Evolutionary conservation across 2,329 filamentous ascomycete species (phyloP).

Genomic region (Sporothrix curviconia): DNA sequence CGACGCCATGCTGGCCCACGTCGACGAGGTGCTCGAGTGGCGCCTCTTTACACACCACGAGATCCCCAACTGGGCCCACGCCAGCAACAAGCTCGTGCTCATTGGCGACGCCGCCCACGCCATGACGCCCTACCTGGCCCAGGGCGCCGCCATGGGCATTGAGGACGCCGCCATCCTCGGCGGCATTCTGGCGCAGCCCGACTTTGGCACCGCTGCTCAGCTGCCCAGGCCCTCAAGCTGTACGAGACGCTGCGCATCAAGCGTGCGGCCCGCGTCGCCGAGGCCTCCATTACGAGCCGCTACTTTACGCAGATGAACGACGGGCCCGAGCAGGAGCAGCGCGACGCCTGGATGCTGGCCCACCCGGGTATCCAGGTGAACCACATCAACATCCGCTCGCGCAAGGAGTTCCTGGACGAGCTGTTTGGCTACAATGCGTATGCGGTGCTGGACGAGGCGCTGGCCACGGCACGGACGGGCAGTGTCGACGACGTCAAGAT

Average conservation of each 20-base stretch:
- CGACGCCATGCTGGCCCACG: conserved; percentile 10
- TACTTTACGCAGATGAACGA: conserved; percentile 15
- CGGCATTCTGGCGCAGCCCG: conserved; percentile 26
- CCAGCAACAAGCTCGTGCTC: conserved; percentile 30
- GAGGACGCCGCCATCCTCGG: conserved; percentile 43
- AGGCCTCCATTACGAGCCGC: conserved; percentile 8
- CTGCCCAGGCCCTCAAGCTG: conserved; percentile 5
- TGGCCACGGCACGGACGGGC: background rate
- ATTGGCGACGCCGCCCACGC: conserved; percentile 45
- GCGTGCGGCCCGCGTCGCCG: conserved; percentile 13
- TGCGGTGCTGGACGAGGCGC: conserved; percentile 6
- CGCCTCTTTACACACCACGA: conserved; percentile 13
- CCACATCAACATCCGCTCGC: conserved; percentile 16
- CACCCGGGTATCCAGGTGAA: conserved; percentile 11
- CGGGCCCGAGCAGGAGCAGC: conserved; percentile 12
- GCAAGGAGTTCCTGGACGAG: conserved; percentile 17
- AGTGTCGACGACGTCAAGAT: background rate
- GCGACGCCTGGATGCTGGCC: conserved; percentile 15
- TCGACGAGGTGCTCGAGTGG: conserved; percentile 12
- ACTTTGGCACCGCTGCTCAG: background rate
- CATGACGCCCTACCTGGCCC: conserved; percentile 41
- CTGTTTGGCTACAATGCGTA: conserved; percentile 15
- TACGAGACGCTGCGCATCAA: conserved; percentile 16
- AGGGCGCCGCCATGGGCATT: conserved; percentile 43
- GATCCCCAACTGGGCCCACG: conserved; percentile 11